Evolutionary conservation across 2,329 filamentous ascomycete genomes (phyloP).

Genomic region (Alternaria arborescens): DNA sequence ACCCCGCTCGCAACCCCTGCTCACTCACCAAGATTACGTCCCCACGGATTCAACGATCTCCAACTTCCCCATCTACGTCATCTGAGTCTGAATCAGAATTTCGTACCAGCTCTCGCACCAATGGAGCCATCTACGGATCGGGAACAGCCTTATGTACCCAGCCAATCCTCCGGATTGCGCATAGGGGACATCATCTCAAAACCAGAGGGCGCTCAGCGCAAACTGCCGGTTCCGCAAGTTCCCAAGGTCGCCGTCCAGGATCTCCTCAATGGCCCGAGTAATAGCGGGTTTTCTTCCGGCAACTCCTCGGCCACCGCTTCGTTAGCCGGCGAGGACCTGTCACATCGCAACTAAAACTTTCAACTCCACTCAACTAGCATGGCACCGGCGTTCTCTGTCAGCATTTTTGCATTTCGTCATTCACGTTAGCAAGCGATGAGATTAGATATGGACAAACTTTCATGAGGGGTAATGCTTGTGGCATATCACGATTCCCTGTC

Average conservation of each 20-base stretch:
- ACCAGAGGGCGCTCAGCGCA: constrained; percentile 85
- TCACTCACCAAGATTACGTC: constrained; percentile 89
- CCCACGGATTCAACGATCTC: constrained; percentile 73
- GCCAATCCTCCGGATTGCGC: constrained; percentile 71
- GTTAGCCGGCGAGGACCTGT: constrained; percentile 67
- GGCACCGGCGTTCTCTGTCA: constrained; percentile 43
- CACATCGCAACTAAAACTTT: constrained; percentile 44
- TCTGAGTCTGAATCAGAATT: constrained; percentile 67
- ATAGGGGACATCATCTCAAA: constrained; percentile 93
- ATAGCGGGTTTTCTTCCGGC: constrained; percentile 74
- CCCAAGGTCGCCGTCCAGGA: constrained; percentile 90
- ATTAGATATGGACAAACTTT: constrained; percentile 39
- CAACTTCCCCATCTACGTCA: constrained; percentile 88
- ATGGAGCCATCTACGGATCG: constrained; percentile 73
- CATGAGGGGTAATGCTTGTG: constrained; percentile 34
- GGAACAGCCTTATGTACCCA: constrained; percentile 66
- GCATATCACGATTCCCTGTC: constrained; percentile 43
- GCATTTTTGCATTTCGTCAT: constrained; percentile 40
- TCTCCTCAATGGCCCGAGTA: constrained; percentile 68
- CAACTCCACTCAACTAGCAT: constrained; percentile 29
- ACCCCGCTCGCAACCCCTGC: constrained; percentile 98
- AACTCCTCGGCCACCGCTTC: constrained; percentile 81
- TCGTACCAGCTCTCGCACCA: constrained; percentile 70
- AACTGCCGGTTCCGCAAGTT: constrained; percentile 89
- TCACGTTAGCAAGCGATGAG: constrained; percentile 47